Conservation (phyloP, 352 stramenopile genomes). For the Phytopythium ostracodes region DNA sequence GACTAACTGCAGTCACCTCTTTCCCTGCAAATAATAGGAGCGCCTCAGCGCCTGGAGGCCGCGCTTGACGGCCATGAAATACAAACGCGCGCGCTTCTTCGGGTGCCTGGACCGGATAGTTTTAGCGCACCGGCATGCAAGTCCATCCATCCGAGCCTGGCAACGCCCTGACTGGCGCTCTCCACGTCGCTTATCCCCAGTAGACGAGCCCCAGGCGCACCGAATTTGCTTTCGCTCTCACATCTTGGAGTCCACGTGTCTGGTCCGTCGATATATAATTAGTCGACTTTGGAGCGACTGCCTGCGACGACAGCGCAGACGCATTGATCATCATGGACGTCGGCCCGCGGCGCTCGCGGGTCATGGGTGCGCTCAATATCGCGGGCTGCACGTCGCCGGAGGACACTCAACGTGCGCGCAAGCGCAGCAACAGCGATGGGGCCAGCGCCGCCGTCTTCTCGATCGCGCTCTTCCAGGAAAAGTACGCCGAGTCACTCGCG, state of each 20-base stretch:
- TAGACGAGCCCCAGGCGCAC: too few species aligned
- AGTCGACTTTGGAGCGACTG: not conserved
- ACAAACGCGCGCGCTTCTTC: not conserved
- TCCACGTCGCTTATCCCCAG: too few species aligned
- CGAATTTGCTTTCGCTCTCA: too few species aligned
- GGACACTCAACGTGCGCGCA: too few species aligned
- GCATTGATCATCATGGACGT: not conserved
- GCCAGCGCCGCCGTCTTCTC: not conserved
- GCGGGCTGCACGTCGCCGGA: not conserved
- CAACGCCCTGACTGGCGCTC: too few species aligned
- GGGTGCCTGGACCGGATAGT: too few species aligned
- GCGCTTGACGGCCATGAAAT: not conserved
- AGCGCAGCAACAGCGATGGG: not conserved
- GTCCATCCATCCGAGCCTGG: not conserved
- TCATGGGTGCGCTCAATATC: not conserved
- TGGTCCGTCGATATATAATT: not conserved
- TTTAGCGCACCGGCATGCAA: not conserved
- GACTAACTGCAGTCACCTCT: not conserved
- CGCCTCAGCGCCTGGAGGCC: too few species aligned
- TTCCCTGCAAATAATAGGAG: too few species aligned
- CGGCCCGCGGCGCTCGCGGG: constrained; percentile 1
- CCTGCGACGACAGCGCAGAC: too few species aligned
- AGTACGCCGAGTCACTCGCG: constrained; percentile 10
- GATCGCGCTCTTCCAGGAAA: constrained; percentile 9
- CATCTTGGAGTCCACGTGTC: not conserved